These are phyloP conservation scores for Trapa incisa DNA, from an alignment of 345 rosid genomes.

Conservation along the genomic window DNA sequence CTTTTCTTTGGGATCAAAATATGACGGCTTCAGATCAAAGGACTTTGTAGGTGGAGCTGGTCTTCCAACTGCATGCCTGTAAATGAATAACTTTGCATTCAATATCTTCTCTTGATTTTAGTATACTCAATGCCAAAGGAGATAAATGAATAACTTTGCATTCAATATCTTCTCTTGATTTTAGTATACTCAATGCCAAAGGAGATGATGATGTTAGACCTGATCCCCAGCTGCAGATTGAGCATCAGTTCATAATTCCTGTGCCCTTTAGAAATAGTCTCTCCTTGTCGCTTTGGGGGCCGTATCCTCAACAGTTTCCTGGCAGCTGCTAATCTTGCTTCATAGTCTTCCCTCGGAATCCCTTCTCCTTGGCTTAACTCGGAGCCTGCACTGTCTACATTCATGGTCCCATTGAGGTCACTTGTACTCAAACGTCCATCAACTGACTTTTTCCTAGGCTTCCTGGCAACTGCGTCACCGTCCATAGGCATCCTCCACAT, in stretches of 20 bases:
- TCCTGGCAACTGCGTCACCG: slow-evolving; percentile 11
- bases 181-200: too few relatives aligned
- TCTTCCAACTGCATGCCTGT: slow-evolving; percentile 85
- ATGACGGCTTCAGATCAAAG: slow-evolving; percentile 78
- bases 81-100: too few relatives aligned
- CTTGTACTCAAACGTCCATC: slow-evolving; percentile 44
- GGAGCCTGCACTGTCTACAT: slow-evolving; percentile 13
- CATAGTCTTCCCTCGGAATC: slow-evolving; percentile 32
- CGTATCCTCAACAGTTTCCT: slow-evolving; percentile 28
- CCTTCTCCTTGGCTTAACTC: slow-evolving; percentile 27
- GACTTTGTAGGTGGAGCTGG: slow-evolving; percentile 70
- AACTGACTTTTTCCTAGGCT: slow-evolving; percentile 41
- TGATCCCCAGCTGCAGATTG: slow-evolving; percentile 90
- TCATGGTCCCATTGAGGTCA: slow-evolving; percentile 23
- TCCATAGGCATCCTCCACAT: slow-evolving; percentile 6
- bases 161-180: too few relatives aligned
- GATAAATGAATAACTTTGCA: neutral
- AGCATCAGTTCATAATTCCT: slow-evolving; percentile 97
- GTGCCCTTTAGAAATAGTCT: slow-evolving; percentile 80
- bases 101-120: too few relatives aligned
- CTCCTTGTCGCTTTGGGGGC: slow-evolving; percentile 72
- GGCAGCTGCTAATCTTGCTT: slow-evolving; percentile 13
- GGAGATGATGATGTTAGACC: slow-evolving; percentile 20
- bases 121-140: too few relatives aligned
- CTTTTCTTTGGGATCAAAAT: slow-evolving; percentile 88